Conservation (phyloP, 192 early-diverging fungal species). For the Podila minutissima region DNA sequence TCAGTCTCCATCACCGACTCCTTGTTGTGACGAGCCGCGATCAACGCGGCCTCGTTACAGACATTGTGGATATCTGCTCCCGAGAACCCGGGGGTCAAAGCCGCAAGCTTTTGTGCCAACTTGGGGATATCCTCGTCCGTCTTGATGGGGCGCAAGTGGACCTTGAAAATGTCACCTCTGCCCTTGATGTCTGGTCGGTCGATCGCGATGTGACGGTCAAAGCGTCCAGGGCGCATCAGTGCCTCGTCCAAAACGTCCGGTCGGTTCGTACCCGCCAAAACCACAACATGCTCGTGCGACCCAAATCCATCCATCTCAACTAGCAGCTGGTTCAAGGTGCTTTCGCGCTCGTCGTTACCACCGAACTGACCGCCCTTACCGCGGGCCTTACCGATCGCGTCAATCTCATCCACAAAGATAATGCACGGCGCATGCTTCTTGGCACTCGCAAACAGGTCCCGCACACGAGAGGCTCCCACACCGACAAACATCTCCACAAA, state of each 20-base stretch:
- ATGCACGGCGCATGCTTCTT: slow-evolving; percentile 99
- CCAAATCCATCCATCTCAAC: slow-evolving; percentile 99
- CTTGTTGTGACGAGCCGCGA: slow-evolving; percentile 88
- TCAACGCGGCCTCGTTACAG: slow-evolving; percentile 99
- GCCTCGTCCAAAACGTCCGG: slow-evolving; percentile 99
- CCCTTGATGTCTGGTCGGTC: slow-evolving; percentile 98
- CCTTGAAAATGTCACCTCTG: slow-evolving; percentile 94
- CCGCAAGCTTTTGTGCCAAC: slow-evolving; percentile 89
- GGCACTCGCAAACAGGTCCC: slow-evolving; percentile 97
- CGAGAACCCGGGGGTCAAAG: slow-evolving; percentile 98
- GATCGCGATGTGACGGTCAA: slow-evolving; percentile 98
- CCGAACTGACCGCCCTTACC: slow-evolving; percentile 88
- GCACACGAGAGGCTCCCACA: slow-evolving; percentile 92
- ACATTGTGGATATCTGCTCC: slow-evolving; percentile 99
- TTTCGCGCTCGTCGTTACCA: slow-evolving; percentile 98
- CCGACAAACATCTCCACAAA: slow-evolving; percentile 99
- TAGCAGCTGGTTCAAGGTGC: slow-evolving; percentile 97
- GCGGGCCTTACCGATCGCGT: slow-evolving; percentile 99
- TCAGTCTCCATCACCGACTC: slow-evolving; percentile 84
- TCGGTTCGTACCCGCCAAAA: slow-evolving; percentile 97
- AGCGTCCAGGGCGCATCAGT: slow-evolving; percentile 95
- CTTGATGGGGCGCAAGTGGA: slow-evolving; percentile 94
- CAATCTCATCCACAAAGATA: slow-evolving; percentile 99
- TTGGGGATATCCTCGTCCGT: slow-evolving; percentile 84
- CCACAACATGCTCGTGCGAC: slow-evolving; percentile 90